Evolutionary conservation across 2,329 filamentous ascomycete species (phyloP).

Genomic region (Verticillium longisporum): DNA sequence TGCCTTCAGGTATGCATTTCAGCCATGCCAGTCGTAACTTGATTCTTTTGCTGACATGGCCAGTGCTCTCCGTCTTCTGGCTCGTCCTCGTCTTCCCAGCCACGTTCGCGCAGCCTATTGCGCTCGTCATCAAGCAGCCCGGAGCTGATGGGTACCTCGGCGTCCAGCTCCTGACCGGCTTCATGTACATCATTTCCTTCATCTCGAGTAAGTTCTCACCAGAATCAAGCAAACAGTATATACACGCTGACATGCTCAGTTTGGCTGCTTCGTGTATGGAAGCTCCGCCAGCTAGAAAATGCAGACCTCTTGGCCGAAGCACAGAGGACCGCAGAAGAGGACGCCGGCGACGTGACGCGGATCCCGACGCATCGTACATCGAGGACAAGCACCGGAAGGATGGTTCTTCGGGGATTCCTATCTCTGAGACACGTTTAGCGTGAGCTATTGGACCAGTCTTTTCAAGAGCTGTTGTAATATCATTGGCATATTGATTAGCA

Average conservation of each 20-base stretch:
- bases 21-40: too few relatives aligned
- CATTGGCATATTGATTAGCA: background rate
- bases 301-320: background rate
- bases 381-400: background rate
- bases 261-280: conserved; percentile 11
- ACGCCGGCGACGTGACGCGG: conserved; percentile 3
- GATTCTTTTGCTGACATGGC: background rate
- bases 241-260: background rate
- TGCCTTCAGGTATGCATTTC: conserved; percentile 49
- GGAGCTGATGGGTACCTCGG: conserved; percentile 40
- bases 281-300: conserved; percentile 8
- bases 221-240: background rate
- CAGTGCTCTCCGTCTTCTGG: conserved; percentile 64
- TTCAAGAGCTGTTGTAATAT: background rate
- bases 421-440: background rate
- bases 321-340: background rate
- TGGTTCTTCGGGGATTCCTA: background rate
- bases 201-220: conserved; percentile 27
- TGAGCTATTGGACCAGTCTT: background rate
- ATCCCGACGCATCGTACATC: background rate
- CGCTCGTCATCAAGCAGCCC: conserved; percentile 43
- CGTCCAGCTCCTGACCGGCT: conserved; percentile 51
- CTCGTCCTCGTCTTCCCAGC: conserved; percentile 62
- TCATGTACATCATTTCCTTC: conserved; percentile 52
- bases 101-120: conserved; percentile 62